Base-by-base conservation (phyloP, 768 basidiomycete species). In the Pleurotus giganteus region DNA sequence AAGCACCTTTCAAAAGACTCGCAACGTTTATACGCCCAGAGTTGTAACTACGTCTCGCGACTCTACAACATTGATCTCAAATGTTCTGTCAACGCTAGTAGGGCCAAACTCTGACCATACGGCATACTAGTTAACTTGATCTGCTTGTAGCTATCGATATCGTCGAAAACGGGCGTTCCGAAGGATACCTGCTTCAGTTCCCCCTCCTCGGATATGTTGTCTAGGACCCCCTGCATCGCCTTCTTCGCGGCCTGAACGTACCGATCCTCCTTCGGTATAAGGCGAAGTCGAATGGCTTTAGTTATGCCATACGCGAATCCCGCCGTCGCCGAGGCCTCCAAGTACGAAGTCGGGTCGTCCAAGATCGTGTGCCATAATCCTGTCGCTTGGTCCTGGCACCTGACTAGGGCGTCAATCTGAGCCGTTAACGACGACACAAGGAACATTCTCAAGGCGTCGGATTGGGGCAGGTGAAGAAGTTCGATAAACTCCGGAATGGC, bases 281-380 rank as follows among this genome's bases (percentile, higher is more conserved):
- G 69, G 41, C 76, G 67, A 26, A 75, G 53, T n/a, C 78, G 68
- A 15, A 78, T 61, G 2, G 75, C 65, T 59, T 75, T 76, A 28
- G 77, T 54, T 28, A 79, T 77, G 2, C 76, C 78, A 60, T 77
- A 79, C 12, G 77, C 74, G 60, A 79, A 79, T 4, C 77, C 77
- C 28, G 77, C 78, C 2, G 76, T 74, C 11, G 73, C 73, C 2
- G 76, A 79, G 2, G 74, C 75, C 63, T 82, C 79, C 17, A 82
- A 68, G 61, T 82, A 82, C 17, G 75, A 78, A 2, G 69, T 71
- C 24, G 73, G 66, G 64, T 81, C 81, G 58, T 79, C 76, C 36
- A 84, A 63, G 49, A 82, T 71, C 12, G 81, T 83, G 60, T 79
- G 80, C 80, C 81, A 83, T 12, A 82, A 65, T 2, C 80, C 80